phyloP scores from a whole-genome alignment of 768 basidiomycete genomes.

The Tulasnella sp. region DNA sequence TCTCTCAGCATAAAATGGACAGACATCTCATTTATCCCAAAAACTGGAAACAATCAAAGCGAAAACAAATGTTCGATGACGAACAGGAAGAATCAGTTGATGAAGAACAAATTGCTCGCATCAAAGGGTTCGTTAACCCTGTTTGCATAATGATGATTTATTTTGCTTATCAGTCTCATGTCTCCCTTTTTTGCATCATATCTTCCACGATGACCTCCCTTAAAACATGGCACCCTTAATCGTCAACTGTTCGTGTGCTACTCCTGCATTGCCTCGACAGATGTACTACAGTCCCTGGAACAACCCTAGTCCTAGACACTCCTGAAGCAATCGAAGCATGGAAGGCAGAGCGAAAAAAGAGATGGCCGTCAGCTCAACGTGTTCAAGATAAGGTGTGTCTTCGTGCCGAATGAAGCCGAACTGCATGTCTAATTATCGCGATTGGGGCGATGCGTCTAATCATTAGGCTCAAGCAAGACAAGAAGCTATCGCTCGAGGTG shows the following conservation, averaged over 20 bases:
- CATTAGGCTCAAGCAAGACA: slow-evolving; percentile 6
- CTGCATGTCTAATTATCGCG: background rate
- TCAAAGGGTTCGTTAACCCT: slow-evolving; percentile 7
- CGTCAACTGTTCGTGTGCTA: background rate
- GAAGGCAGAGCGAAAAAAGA: slow-evolving; percentile 77
- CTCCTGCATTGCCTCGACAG: slow-evolving; percentile 35
- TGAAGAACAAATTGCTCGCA: slow-evolving; percentile 2
- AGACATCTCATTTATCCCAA: slow-evolving; percentile 73
- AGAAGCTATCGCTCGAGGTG: slow-evolving; percentile 12
- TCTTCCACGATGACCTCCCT: background rate
- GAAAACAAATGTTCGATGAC: slow-evolving; percentile 59
- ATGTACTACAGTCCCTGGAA: slow-evolving; percentile 63
- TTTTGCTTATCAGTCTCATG: slow-evolving; percentile 39
- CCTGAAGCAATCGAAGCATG: slow-evolving; percentile 73
- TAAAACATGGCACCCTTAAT: background rate
- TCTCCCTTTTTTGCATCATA: slow-evolving; percentile 5
- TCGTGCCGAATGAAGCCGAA: background rate
- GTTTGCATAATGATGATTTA: too few relatives aligned
- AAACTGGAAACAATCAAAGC: slow-evolving; percentile 47
- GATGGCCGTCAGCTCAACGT: slow-evolving; percentile 61
- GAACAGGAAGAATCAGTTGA: slow-evolving; percentile 28
- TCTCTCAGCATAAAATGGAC: slow-evolving; percentile 80
- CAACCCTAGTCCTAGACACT: slow-evolving; percentile 59
- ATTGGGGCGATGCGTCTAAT: background rate
- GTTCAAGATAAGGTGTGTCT: slow-evolving; percentile 52